Conservation (phyloP, 163 green algal genomes). For the Scenedesmus sp. region DNA sequence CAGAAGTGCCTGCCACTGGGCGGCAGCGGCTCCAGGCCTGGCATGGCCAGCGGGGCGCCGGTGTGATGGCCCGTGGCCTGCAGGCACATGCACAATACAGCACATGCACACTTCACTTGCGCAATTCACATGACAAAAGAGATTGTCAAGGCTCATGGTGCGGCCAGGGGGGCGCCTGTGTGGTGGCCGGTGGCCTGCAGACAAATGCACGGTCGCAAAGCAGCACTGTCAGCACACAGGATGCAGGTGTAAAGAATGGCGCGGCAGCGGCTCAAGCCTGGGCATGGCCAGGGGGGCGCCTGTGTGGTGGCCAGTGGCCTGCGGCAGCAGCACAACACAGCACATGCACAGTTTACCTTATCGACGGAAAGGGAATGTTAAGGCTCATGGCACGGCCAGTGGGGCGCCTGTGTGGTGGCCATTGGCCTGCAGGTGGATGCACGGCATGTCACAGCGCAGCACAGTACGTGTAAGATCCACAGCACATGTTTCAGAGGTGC, state of each 20-base stretch:
- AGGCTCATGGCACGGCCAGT: constrained; percentile 50
- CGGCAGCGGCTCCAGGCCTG: constrained; percentile 53
- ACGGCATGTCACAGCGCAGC: neutral
- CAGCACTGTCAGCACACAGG: too few species aligned
- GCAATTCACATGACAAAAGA: too few species aligned
- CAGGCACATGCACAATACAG: neutral
- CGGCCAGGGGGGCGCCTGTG: constrained; percentile 55
- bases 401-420: constrained; percentile 65
- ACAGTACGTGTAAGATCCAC: too few species aligned
- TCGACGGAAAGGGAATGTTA: too few species aligned
- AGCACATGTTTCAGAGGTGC: too few species aligned
- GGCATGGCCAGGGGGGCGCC: constrained; percentile 56
- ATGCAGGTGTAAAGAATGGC: neutral
- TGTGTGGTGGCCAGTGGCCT: constrained; percentile 63
- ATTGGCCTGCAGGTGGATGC: constrained; percentile 28
- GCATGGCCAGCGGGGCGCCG: constrained; percentile 56
- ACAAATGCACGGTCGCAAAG: too few species aligned
- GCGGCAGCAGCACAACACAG: neutral
- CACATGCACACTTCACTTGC: too few species aligned
- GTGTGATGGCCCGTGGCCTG: constrained; percentile 63
- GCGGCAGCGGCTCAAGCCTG: neutral
- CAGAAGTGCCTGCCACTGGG: constrained; percentile 55
- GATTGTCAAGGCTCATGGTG: constrained; percentile 39
- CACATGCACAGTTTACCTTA: too few species aligned
- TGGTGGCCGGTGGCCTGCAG: constrained; percentile 60